Evolutionary conservation across 345 rosid species (phyloP).

Genomic region (Citrus inodora): DNA sequence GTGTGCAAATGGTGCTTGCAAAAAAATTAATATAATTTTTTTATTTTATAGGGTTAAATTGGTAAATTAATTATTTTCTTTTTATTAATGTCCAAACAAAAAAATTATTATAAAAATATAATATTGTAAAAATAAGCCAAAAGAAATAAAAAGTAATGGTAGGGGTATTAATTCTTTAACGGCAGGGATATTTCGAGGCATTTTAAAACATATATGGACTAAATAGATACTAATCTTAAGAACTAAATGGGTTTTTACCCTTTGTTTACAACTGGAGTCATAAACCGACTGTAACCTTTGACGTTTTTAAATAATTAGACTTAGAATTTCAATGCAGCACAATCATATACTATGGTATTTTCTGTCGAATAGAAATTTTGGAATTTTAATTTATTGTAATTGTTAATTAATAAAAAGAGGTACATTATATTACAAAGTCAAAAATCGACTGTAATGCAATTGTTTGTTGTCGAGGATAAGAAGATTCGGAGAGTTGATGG

Average conservation of each 20-base stretch:
- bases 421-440: not conserved
- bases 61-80: too few relatives aligned
- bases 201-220: too few relatives aligned
- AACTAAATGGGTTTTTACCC: too few relatives aligned
- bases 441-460: not conserved
- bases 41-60: too few relatives aligned
- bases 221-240: too few relatives aligned
- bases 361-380: not conserved
- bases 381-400: not conserved
- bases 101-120: too few relatives aligned
- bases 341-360: not conserved
- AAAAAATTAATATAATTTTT: too few relatives aligned
- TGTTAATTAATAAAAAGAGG: not conserved
- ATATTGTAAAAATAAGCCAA: too few relatives aligned
- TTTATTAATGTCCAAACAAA: too few relatives aligned
- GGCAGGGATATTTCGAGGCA: fast-evolving
- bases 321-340: not conserved
- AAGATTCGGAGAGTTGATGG: not conserved
- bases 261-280: not conserved
- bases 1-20: too few relatives aligned
- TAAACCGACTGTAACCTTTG: not conserved
- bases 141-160: too few relatives aligned
- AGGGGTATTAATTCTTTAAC: too few relatives aligned
- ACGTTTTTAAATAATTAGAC: not conserved
- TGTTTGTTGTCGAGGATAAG: not conserved